These are phyloP conservation scores for Podila epicladia DNA, from an alignment of 192 early-diverging fungal species.

Conservation along the genomic window DNA sequence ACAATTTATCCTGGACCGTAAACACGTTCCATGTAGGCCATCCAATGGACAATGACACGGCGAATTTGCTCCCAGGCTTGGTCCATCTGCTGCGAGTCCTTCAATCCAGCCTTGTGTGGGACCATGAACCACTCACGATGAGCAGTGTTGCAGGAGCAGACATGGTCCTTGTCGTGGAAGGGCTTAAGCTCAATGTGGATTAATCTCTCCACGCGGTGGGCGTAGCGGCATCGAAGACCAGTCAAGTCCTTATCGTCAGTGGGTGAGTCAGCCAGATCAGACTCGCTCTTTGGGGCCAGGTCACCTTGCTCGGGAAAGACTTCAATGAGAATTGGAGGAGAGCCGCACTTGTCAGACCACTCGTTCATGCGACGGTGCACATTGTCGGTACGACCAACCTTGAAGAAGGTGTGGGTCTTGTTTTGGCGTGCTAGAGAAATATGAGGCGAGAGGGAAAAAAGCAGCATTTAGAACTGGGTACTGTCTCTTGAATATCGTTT, in stretches of 20 bases:
- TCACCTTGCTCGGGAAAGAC: slow-evolving; percentile 53
- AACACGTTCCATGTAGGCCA: slow-evolving; percentile 50
- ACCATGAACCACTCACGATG: slow-evolving; percentile 61
- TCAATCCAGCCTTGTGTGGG: slow-evolving; percentile 16
- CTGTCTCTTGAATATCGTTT: too few species aligned
- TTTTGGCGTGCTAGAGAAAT: slow-evolving; percentile 23
- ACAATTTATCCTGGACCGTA: slow-evolving; percentile 49
- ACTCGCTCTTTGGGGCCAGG: slow-evolving; percentile 31
- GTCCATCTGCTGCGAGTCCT: slow-evolving; percentile 22
- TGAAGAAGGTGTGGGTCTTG: slow-evolving; percentile 50
- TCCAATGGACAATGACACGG: slow-evolving; percentile 53
- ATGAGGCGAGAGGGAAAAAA: background rate
- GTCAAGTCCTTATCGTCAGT: slow-evolving; percentile 25
- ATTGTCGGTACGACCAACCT: slow-evolving; percentile 59
- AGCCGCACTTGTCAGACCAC: slow-evolving; percentile 59
- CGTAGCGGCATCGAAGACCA: slow-evolving; percentile 47
- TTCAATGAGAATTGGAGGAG: slow-evolving; percentile 53
- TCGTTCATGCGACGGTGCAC: slow-evolving; percentile 55
- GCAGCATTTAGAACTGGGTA: background rate
- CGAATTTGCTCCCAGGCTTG: slow-evolving; percentile 50
- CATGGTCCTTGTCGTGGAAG: slow-evolving; percentile 44
- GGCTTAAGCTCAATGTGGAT: slow-evolving; percentile 60
- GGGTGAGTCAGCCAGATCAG: slow-evolving; percentile 16
- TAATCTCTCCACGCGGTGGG: slow-evolving; percentile 54
- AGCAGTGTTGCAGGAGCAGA: slow-evolving; percentile 43